These are phyloP conservation scores for Alternaria gaisen DNA, from an alignment of 2,329 filamentous ascomycete species.

Conservation along the genomic window DNA sequence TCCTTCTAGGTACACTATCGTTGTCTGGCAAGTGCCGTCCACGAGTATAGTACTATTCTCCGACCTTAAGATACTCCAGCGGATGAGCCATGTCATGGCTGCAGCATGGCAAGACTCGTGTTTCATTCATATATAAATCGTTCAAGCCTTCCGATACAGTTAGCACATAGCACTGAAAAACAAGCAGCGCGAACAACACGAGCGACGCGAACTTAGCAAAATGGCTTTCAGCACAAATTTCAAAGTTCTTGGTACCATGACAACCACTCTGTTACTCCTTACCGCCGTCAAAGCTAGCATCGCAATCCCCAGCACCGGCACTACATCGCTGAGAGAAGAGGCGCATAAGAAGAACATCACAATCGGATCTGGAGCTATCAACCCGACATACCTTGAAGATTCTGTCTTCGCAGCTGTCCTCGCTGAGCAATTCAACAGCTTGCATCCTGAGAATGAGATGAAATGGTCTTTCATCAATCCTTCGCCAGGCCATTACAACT, in stretches of 20 bases:
- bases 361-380: conserved; percentile 10
- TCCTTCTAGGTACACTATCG: not conserved
- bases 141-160: not conserved
- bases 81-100: not conserved
- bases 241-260: not conserved
- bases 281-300: not conserved
- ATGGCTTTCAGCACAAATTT: not conserved
- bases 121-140: not conserved
- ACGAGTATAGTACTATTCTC: not conserved
- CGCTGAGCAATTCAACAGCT: conserved; percentile 13
- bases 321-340: conserved; percentile 8
- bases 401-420: conserved; percentile 12
- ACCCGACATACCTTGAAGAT: conserved; percentile 12
- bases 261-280: not conserved
- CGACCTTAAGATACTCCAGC: not conserved
- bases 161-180: not conserved
- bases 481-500: conserved; percentile 10
- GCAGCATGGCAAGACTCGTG: not conserved
- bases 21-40: not conserved
- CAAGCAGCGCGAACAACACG: not conserved
- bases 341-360: conserved; percentile 7
- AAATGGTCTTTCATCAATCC: conserved; percentile 13
- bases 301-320: conserved; percentile 1
- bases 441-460: conserved; percentile 18
- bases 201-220: not conserved